Evolutionary conservation across 2,329 filamentous ascomycete species (phyloP).

Genomic region (Calycina herbarum): DNA sequence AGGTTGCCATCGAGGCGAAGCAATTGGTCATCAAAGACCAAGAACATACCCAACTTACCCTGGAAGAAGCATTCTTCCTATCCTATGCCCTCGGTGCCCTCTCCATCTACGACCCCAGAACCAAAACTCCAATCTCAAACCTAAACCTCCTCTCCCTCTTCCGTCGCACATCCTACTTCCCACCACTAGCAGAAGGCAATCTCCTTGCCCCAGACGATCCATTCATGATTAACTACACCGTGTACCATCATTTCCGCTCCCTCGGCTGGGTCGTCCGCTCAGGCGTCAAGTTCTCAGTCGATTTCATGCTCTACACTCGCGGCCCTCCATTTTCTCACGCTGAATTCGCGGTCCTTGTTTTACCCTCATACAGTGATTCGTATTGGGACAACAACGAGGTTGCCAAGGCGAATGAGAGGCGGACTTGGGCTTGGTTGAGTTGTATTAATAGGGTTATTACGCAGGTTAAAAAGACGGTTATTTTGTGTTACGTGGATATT

Average conservation of each 20-base stretch:
- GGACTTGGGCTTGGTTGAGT: slow-evolving; percentile 81
- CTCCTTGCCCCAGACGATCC: slow-evolving; percentile 70
- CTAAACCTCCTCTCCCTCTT: slow-evolving; percentile 65
- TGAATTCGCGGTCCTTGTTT: slow-evolving; percentile 82
- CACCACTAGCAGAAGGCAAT: slow-evolving; percentile 46
- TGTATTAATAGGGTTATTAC: slow-evolving; percentile 85
- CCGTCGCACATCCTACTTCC: slow-evolving; percentile 69
- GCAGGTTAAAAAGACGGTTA: slow-evolving; percentile 85
- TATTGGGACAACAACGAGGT: slow-evolving; percentile 63
- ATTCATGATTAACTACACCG: slow-evolving; percentile 83
- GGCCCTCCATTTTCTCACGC: slow-evolving; percentile 94
- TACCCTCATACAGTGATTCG: slow-evolving; percentile 76
- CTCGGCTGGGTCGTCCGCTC: slow-evolving; percentile 92
- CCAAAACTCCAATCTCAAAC: slow-evolving; percentile 48
- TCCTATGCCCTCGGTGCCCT: slow-evolving; percentile 77
- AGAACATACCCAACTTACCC: slow-evolving; percentile 89
- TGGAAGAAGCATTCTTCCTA: slow-evolving; percentile 91
- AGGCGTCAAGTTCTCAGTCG: slow-evolving; percentile 91
- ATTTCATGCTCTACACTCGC: slow-evolving; percentile 91
- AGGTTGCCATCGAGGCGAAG: slow-evolving; percentile 24
- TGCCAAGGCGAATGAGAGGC: slow-evolving; percentile 50
- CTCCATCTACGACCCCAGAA: slow-evolving; percentile 54
- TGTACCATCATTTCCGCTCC: slow-evolving; percentile 95
- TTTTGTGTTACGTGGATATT: slow-evolving; percentile 89
- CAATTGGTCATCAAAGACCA: slow-evolving; percentile 48